A percentile compares a stretch with the other conserved stretches of the same genome.
Evolutionary conservation across 2,329 filamentous ascomycete genomes (phyloP).

Genomic region (Xylaria sp.): DNA sequence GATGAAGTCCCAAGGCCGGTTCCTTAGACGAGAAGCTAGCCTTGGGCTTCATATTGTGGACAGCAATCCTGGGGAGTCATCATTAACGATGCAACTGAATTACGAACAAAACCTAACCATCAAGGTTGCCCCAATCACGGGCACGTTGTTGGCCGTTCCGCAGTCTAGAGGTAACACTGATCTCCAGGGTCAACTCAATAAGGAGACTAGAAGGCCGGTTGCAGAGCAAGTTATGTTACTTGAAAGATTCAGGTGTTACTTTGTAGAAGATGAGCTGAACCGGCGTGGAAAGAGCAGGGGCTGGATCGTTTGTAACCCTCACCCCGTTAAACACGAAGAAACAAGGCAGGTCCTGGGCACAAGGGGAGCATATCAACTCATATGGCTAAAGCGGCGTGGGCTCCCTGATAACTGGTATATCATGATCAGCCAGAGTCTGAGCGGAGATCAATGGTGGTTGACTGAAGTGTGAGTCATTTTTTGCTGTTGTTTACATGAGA

Average conservation of each 20-base stretch:
- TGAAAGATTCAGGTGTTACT: conserved; percentile 70
- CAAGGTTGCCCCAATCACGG: conserved; percentile 80
- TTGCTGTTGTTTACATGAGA: conserved; percentile 5
- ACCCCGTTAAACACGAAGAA: conserved; percentile 63
- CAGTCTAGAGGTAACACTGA: conserved; percentile 65
- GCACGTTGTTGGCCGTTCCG: conserved; percentile 77
- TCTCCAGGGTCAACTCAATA: conserved; percentile 74
- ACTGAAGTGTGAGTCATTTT: conserved; percentile 66
- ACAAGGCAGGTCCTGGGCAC: conserved; percentile 71
- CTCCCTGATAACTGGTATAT: conserved; percentile 81
- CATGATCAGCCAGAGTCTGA: conserved; percentile 74
- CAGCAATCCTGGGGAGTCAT: conserved; percentile 73
- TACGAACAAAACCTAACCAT: conserved; percentile 69
- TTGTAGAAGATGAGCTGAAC: conserved; percentile 70
- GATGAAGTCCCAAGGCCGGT: conserved; percentile 70
- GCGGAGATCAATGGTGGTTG: conserved; percentile 84
- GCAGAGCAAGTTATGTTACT: conserved; percentile 68
- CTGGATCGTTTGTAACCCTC: conserved; percentile 66
- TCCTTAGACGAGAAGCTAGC: conserved; percentile 67
- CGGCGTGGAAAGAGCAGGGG: conserved; percentile 70
- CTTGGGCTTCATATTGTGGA: conserved; percentile 68
- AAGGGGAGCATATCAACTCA: conserved; percentile 69
- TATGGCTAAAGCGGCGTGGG: conserved; percentile 76
- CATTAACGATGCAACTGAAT: conserved; percentile 76
- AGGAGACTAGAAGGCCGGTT: conserved; percentile 62